Evolutionary conservation across 2,329 filamentous ascomycete genomes (phyloP).

Genomic region (Diaporthe amygdali): DNA sequence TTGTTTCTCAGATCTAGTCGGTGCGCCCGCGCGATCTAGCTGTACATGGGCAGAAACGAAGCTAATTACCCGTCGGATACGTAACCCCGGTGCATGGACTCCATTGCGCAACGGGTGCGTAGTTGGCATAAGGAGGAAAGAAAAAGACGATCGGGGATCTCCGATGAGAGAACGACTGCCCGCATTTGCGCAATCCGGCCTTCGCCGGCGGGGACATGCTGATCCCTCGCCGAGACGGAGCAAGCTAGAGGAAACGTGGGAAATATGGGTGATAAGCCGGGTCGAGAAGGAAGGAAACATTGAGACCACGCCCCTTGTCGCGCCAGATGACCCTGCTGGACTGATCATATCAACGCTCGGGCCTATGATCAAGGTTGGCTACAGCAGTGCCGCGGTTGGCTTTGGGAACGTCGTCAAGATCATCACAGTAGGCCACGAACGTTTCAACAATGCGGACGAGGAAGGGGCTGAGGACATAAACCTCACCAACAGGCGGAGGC

Average conservation of each 20-base stretch:
- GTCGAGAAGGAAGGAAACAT: conserved; percentile 48
- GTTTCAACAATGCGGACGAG: conserved; percentile 54
- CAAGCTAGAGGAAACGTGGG: conserved; percentile 48
- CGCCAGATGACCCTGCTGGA: conserved; percentile 43
- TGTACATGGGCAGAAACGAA: conserved; percentile 58
- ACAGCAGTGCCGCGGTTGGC: conserved; percentile 69
- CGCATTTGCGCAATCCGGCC: conserved; percentile 22
- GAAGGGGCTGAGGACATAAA: conserved; percentile 38
- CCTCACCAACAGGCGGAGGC: conserved; percentile 43
- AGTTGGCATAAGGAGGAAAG: conserved; percentile 63
- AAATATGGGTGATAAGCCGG: conserved; percentile 59
- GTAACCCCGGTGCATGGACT: conserved; percentile 71
- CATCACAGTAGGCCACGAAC: conserved; percentile 69
- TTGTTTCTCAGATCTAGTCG: conserved; percentile 55
- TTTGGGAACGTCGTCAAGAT: conserved; percentile 78
- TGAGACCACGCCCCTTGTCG: conserved; percentile 51
- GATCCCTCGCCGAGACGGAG: not conserved
- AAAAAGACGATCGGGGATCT: conserved; percentile 30
- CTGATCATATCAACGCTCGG: conserved; percentile 71
- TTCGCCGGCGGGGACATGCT: conserved; percentile 24
- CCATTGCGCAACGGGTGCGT: conserved; percentile 64
- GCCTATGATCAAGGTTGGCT: conserved; percentile 67
- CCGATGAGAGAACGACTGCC: conserved; percentile 27
- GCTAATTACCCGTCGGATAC: conserved; percentile 57
- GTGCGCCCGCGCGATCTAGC: conserved; percentile 46